These are phyloP conservation scores for Plasmodium knowlesi DNA, from an alignment of 169 alveolate species.

Conservation along the genomic window DNA sequence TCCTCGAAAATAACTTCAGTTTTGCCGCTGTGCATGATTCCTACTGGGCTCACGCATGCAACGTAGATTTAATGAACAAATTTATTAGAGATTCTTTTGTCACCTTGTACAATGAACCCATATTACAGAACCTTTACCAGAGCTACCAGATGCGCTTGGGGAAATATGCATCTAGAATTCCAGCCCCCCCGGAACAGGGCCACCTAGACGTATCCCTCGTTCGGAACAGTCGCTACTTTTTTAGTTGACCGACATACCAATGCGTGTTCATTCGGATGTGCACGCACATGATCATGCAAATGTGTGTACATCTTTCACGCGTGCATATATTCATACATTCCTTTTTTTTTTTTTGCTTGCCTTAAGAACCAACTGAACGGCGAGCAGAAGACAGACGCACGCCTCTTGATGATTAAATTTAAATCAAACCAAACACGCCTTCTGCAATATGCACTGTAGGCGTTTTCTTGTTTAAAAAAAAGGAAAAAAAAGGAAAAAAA, in stretches of 20 bases:
- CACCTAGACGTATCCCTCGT: conserved; percentile 81
- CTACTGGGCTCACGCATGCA: conserved; percentile 96
- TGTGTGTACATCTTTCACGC: too few species aligned
- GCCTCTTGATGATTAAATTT: neutral
- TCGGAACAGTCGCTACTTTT: conserved; percentile 79
- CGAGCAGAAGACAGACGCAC: neutral
- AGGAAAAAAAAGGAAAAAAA: too few species aligned
- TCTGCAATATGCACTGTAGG: neutral
- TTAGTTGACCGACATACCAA: conserved; percentile 46
- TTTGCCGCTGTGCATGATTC: conserved; percentile 98
- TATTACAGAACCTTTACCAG: conserved; percentile 89
- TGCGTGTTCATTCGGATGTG: neutral
- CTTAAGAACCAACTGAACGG: neutral
- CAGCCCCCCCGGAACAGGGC: conserved; percentile 88
- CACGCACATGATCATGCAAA: too few species aligned
- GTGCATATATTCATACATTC: neutral
- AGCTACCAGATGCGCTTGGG: conserved; percentile 85
- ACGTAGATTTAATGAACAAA: conserved; percentile 91
- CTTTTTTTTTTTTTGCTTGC: neutral
- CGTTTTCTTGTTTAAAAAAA: neutral
- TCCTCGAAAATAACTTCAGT: conserved; percentile 79
- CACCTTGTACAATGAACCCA: conserved; percentile 90
- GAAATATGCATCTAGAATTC: conserved; percentile 75
- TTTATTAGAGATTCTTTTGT: conserved; percentile 92
- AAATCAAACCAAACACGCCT: neutral